Evolutionary conservation across 306 rosid genomes (phyloP), one percentile per base, ranked within the genome.

Genomic region (Arachis stenosperma): DNA sequence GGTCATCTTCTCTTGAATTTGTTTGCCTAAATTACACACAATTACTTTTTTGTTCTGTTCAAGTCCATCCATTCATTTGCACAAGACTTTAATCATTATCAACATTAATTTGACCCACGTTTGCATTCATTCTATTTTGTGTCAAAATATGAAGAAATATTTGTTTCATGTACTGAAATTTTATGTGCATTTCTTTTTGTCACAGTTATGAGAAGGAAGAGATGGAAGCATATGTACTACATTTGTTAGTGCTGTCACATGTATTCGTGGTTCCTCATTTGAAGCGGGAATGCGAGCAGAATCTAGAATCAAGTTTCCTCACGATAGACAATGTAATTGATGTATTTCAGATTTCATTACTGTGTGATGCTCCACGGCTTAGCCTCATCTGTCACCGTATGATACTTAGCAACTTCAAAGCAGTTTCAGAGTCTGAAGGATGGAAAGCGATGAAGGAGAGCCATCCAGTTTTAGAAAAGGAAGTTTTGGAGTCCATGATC

Each of bases 291-390:
- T 93, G 98, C 64, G 91, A 84, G 67, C 73, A 39, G 70, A 76
- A 57, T 65, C 75, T 93, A 53, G 96, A 84, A 79, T 9, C 57
- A 58, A 86, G 84, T 14, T 73, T 82, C 60, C 86, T 93, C 64
- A 82, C 67, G 60, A 47, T 79, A 54, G 90, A 91, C 58, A 93
- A 89, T 52, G 84, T 89, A 37, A 80, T 88, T 7, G 98, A 93
- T 63, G 76, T 89, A 17, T 91, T 93, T 65, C 97, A 93, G 77
- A 88, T 93, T 37, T 90, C 98, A 44, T 74, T 93, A 43, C 72
- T 93, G 9, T 91, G 98, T 68, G 94, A 93, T 69, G 87, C 97
- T 13, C 90, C 97, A 13, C 83, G 92, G 66, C 97, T 93, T 12
- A 81, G 88, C 83, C 81, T 93, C 72, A 53, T 88, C 15, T 93